A percentile compares a stretch with the other conserved stretches of the same genome.
phyloP scores from a whole-genome alignment of 2,329 filamentous ascomycete genomes.

The Lachnellula suecica region DNA sequence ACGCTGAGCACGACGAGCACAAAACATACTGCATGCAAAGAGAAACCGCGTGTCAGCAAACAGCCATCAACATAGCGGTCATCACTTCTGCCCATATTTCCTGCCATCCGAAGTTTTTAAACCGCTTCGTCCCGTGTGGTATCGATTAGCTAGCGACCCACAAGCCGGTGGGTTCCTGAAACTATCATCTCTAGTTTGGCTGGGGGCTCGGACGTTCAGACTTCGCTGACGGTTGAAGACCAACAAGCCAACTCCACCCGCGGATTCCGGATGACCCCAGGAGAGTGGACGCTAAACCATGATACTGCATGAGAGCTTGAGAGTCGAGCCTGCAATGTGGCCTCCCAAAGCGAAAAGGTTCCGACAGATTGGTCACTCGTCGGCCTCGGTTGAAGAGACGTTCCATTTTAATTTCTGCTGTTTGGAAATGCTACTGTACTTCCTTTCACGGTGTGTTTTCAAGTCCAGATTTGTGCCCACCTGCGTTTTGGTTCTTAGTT shows the following conservation, averaged over 20 bases:
- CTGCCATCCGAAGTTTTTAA: constrained; percentile 12
- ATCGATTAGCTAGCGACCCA: constrained; percentile 16
- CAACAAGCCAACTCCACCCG: constrained; percentile 3
- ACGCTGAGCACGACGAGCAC: constrained; percentile 1
- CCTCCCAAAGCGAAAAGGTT: background rate
- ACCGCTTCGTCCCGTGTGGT: constrained; percentile 23
- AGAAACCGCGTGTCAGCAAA: constrained; percentile 1
- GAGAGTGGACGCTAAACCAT: constrained; percentile 1
- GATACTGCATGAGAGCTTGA: background rate
- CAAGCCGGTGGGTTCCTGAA: background rate
- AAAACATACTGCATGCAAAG: constrained; percentile 2
- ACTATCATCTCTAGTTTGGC: background rate
- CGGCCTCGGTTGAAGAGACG: no score
- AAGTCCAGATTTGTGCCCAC: no score
- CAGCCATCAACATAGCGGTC: background rate
- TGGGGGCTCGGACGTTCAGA: background rate
- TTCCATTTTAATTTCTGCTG: no score
- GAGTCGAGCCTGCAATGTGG: background rate
- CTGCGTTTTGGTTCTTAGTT: no score
- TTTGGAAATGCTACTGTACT: no score
- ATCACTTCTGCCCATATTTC: background rate
- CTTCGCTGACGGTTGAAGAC: background rate
- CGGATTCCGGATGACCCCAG: constrained; percentile 5
- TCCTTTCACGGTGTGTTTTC: no score
- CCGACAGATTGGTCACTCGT: constrained; percentile 1